Base-by-base conservation (phyloP, 495 filamentous ascomycete species). In the Lasiosphaeria miniovina region DNA sequence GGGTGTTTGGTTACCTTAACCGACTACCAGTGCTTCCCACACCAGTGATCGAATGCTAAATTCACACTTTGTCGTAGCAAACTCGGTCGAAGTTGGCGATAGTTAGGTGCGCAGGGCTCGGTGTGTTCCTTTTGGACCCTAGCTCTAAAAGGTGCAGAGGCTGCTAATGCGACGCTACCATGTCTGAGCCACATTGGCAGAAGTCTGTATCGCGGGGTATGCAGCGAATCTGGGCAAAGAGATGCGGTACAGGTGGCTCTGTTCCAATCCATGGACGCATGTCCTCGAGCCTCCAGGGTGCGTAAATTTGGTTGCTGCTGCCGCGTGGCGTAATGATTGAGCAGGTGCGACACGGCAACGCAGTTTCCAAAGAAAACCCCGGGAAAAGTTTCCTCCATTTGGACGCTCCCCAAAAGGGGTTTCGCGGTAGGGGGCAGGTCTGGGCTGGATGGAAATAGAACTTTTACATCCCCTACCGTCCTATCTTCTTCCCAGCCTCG, bases 191-290 rank as follows among this genome's bases (percentile, higher is more conserved):
- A 62, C 35, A 66, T 50, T 62, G 36, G 60, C 38, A 54, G 45
- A 61, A 55, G 31, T 59, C 58, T 52, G 58, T 67, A 61, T 67
- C 61, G 64, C 61, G 64, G 64, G 64, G 64, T 61, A 59, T 63
- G 64, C 61, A 64, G 59, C 52, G 17, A 52, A 56, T 54, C 54
- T 7, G 62, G 55, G 55, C 55, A 48, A 59, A 63, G 59, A 55
- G 34, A 36, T 12, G 24, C 32, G 49, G 49, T 31, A n/a, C 12
- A n/a, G 15, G 43, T 41, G 38, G 7, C 38, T 41, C 38, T 7
- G 12, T 12, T 7, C 38, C 38, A 7, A 41, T 41, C 38, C 7
- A 41, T 41, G 38, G 7, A 12, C 12, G 8, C 12, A 41, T 41
- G 38, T 46, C 8, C 43, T 46, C 43, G 43, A 46, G 43, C 43